Conservation (phyloP, 2,329 filamentous ascomycete genomes). For the Trichoderma sp. region DNA sequence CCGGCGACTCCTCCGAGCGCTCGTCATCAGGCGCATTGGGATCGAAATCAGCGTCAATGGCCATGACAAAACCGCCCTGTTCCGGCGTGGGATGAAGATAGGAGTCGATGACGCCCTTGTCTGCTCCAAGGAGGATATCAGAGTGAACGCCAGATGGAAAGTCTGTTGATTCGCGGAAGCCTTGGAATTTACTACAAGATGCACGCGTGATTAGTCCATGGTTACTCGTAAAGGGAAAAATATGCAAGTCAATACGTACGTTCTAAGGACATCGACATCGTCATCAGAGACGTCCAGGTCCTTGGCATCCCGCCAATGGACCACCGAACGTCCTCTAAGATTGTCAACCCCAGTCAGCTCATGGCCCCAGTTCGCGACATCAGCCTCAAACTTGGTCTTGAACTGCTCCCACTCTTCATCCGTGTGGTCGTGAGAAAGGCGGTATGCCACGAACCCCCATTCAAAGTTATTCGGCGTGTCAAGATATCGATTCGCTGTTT, state of each 20-base stretch:
- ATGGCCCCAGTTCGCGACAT: slow-evolving; percentile 33
- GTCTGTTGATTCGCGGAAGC: not conserved
- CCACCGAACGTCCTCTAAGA: slow-evolving; percentile 27
- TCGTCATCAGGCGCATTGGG: not conserved
- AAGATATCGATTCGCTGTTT: not conserved
- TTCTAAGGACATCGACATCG: slow-evolving; percentile 30
- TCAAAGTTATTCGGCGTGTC: not conserved
- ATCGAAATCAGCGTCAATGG: slow-evolving; percentile 24
- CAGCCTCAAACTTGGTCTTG: slow-evolving; percentile 32
- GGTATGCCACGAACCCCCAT: slow-evolving; percentile 34
- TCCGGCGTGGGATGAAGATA: slow-evolving; percentile 28
- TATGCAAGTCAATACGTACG: slow-evolving; percentile 25
- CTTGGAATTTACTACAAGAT: not conserved
- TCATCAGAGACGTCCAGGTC: slow-evolving; percentile 27
- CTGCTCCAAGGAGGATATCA: slow-evolving; percentile 30
- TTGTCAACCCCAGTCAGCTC: slow-evolving; percentile 21
- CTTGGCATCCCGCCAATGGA: slow-evolving; percentile 32
- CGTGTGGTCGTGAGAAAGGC: slow-evolving; percentile 28
- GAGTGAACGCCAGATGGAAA: slow-evolving; percentile 4
- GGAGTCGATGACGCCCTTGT: slow-evolving; percentile 33
- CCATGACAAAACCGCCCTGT: slow-evolving; percentile 29
- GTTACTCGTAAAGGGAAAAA: not conserved
- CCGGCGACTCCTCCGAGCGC: slow-evolving; percentile 22
- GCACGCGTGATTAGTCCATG: not conserved
- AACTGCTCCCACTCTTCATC: slow-evolving; percentile 33